Evolutionary conservation across 306 rosid species (phyloP).

Genomic region (Pyrus pyrifolia): DNA sequence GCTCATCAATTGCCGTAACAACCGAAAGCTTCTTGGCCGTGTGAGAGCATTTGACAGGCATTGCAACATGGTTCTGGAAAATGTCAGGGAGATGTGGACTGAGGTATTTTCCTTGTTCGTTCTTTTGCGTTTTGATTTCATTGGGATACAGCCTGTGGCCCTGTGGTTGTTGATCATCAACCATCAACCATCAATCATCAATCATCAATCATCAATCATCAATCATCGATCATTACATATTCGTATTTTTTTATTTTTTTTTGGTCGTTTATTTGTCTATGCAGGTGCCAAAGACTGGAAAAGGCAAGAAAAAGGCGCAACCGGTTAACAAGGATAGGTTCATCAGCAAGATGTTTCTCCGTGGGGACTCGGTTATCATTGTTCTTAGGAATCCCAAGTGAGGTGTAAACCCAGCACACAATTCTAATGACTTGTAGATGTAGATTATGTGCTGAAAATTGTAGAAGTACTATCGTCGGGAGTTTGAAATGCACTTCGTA

Average conservation of each 20-base stretch:
- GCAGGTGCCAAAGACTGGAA: constrained; percentile 83
- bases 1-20: constrained; percentile 81
- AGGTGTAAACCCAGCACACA: constrained; percentile 10
- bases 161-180: not conserved
- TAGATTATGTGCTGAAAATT: not conserved
- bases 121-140: not conserved
- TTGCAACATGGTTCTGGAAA: constrained; percentile 95
- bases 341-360: constrained; percentile 87
- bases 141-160: not conserved
- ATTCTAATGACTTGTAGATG: not conserved
- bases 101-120: constrained; percentile 42
- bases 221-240: too few species aligned
- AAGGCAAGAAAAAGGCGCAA: constrained; percentile 84
- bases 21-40: constrained; percentile 82
- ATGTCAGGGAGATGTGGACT: constrained; percentile 98
- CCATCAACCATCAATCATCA: not conserved
- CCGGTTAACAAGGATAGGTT: constrained; percentile 91
- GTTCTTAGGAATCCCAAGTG: constrained; percentile 91
- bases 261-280: not conserved
- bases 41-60: constrained; percentile 93
- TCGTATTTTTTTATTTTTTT: not conserved
- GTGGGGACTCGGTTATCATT: constrained; percentile 84
- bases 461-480: not conserved
- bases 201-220: too few species aligned
- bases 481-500: not conserved